Base-by-base conservation (phyloP, 2,329 filamentous ascomycete species). In the Penicillium verrucosum region DNA sequence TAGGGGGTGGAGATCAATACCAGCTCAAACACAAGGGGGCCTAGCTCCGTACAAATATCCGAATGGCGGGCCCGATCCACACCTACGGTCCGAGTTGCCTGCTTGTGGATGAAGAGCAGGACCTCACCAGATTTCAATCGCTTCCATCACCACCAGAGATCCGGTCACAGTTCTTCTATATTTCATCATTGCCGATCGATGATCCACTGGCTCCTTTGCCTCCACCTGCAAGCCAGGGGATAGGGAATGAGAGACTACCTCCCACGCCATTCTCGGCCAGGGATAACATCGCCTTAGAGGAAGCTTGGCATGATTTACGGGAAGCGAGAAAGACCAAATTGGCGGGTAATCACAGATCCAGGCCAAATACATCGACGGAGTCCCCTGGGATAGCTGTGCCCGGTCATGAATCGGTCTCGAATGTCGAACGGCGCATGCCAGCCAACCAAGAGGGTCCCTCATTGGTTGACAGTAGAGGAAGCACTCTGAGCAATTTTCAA, bases 121-220 rank as follows among this genome's bases (percentile, higher is more conserved):
- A 73, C 40, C 66, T 66, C n/a, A 58, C 68, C 40, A 66, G 69
- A 43, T 68, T 71, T 56, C 65, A 68, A 43, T 62, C 66, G 18
- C 68, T 64, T 52, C 78, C 77, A 51, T 79, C 83, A 25, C 88
- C 89, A 16, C 81, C 84, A 0, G 69, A 64, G 27, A 73, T 89
- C 52, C 80, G 81, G 32, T 82, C 88, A 23, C 89, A 91, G 61
- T 96, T 91, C 77, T 96, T 96, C 75, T 96, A 96, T 73, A 83
- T 86, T 14, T 94, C 91, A 11, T 79, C 86, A 12, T 82, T 93
- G 48, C 88, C 91, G 30, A 92, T 96, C 69, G 92, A 96, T 68
- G 92, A 96, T 68, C 90, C 90, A 25, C 81, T 96, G n/a, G 90
- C 89, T 10, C 83, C 88, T 73, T 81, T 75, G 68, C 85, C 72